Percentiles rank a stretch among this genome's conserved stretches.
Conservation (phyloP, 257 asterid genomes). For the Echium plantagineum region DNA sequence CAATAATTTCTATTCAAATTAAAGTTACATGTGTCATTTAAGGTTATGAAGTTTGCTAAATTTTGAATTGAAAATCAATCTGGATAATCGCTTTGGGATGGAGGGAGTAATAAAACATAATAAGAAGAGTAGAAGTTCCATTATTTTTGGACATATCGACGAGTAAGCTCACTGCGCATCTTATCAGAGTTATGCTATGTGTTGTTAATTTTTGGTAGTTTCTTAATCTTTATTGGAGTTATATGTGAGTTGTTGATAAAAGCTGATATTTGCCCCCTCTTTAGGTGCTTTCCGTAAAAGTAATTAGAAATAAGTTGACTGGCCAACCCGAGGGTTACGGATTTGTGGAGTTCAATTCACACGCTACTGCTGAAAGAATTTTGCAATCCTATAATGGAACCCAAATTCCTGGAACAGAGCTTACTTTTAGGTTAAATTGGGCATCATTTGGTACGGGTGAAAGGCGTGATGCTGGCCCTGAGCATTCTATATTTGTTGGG, state of each 20-base stretch:
- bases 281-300: slow-evolving; percentile 87
- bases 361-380: slow-evolving; percentile 74
- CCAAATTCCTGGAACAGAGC: slow-evolving; percentile 91
- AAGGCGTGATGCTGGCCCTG: slow-evolving; percentile 81
- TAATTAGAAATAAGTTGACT: slow-evolving; percentile 78
- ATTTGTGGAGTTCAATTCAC: slow-evolving; percentile 76
- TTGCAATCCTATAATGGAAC: slow-evolving; percentile 80
- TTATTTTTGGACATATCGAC: too few species aligned
- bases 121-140: too few species aligned
- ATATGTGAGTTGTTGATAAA: neutral
- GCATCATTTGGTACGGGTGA: slow-evolving; percentile 95
- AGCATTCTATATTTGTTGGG: slow-evolving; percentile 95
- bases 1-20: too few species aligned
- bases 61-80: too few species aligned
- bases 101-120: too few species aligned
- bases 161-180: too few species aligned
- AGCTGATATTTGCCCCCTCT: slow-evolving; percentile 7
- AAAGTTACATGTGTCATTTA: too few species aligned
- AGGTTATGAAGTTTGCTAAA: too few species aligned
- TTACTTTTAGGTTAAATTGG: slow-evolving; percentile 95
- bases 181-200: too few species aligned
- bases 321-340: slow-evolving; percentile 97
- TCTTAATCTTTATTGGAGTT: too few species aligned
- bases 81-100: too few species aligned
- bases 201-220: neutral